Evolutionary conservation across 805 yeast species (phyloP).

Genomic region (Candida michaelii): DNA sequence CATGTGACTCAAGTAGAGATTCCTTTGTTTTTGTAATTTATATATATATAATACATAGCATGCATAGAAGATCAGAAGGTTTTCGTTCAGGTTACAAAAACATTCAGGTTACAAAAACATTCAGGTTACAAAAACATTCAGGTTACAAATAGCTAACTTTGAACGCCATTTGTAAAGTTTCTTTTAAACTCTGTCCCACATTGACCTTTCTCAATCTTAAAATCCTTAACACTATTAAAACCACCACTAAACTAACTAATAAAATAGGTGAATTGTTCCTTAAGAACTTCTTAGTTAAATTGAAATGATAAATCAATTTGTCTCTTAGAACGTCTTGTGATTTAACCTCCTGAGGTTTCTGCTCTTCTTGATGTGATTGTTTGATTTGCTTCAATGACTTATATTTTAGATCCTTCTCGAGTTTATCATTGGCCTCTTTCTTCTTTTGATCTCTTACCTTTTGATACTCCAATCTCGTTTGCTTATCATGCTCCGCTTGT

Average conservation of each 20-base stretch:
- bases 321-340: constrained; percentile 15
- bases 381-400: constrained; percentile 27
- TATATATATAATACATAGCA: too few relatives aligned
- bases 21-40: constrained; percentile 14
- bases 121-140: too few relatives aligned
- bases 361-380: constrained; percentile 6
- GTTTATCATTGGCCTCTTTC: constrained; percentile 15
- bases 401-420: constrained; percentile 25
- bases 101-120: too few relatives aligned
- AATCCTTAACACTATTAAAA: constrained; percentile 22
- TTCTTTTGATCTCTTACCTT: constrained; percentile 24
- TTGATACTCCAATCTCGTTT: constrained; percentile 19
- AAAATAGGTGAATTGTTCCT: constrained; percentile 30
- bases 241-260: constrained; percentile 20
- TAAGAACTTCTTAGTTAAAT: constrained; percentile 23
- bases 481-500: constrained; percentile 15
- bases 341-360: constrained; percentile 5
- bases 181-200: constrained; percentile 29
- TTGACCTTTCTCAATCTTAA: constrained; percentile 26
- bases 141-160: constrained; percentile 41
- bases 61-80: too few relatives aligned
- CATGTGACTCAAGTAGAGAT: constrained; percentile 9
- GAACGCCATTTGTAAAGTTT: constrained; percentile 45
- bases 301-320: constrained; percentile 18
- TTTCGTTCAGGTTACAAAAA: too few relatives aligned